Evolutionary conservation across 768 basidiomycete genomes (phyloP), one percentile per base, ranked within the genome.

Genomic region (Naematelia encephala): DNA sequence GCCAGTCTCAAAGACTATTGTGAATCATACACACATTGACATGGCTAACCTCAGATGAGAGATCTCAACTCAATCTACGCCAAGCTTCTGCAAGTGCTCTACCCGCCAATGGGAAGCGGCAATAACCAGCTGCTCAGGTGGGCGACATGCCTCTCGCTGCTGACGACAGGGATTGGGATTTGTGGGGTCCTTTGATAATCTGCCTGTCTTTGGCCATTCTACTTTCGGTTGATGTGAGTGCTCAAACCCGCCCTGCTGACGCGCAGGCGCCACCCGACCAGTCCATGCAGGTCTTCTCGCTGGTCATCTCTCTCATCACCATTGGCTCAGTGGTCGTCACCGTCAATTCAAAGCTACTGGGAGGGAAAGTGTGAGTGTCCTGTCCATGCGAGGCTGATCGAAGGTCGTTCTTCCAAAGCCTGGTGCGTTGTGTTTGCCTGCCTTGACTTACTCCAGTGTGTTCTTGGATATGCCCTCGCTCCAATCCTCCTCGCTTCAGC

Each of bases 321-420:
- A 72, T 96, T 12, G 94, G 94, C 3, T 91, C 92, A 13, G 80
- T 96, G 27, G 83, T 88, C 0, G 91, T 98, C 5, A 97, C 94
- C 0, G 80, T 98, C n/a, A 94, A 98, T 78, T 90, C 93, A 14
- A 97, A 98, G 60, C 71, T 82, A 10, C 70, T 82, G 5, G 80
- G 81, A 13, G 81, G 81, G 39, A 78, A 78, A 66, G 78, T 80
- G 72, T 78, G 23, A 59, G 76, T 64, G 21, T 28, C 52, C 12
- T 39, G 26, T 26, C 23, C 34, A n/a, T 50, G 22, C 23, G 42
- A 3, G 42, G 57, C 62, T 62, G 43, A 53, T 23, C 22, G 14
- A n/a, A 90, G 89, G 5, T 91, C 90, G 0, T 97, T 98, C 81
- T 94, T 98, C 80, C 94, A 98, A 75, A 91, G 89, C 34, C 80